Evolutionary conservation across 805 yeast genomes (phyloP).

Genomic region (Hanseniaspora mollemarum): DNA sequence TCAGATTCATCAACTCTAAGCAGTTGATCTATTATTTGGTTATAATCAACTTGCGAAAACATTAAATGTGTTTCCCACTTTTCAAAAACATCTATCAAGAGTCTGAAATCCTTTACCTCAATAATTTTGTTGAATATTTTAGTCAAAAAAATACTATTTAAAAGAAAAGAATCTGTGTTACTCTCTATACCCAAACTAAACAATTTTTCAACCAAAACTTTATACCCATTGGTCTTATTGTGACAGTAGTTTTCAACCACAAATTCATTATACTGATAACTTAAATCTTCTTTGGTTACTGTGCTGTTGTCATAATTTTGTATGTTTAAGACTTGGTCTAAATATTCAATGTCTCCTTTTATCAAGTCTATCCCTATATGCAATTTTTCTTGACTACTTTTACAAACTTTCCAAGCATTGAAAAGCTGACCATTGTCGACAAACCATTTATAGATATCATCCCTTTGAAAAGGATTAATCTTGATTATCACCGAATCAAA

Average conservation of each 20-base stretch:
- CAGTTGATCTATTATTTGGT: neutral
- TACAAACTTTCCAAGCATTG: slow-evolving; percentile 6
- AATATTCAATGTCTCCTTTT: neutral
- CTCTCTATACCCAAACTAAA: neutral
- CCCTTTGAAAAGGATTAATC: neutral
- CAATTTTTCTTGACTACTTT: neutral
- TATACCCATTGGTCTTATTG: neutral
- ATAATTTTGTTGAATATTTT: neutral
- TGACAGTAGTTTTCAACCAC: neutral
- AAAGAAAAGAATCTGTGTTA: neutral
- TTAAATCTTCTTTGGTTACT: neutral
- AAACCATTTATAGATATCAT: slow-evolving; percentile 7
- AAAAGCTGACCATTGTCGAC: neutral
- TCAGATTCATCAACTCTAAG: neutral
- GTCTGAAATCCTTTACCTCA: neutral
- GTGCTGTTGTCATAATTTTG: neutral
- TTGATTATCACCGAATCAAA: neutral
- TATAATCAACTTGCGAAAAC: neutral
- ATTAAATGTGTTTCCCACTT: neutral
- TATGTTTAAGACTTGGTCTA: neutral
- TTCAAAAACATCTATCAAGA: neutral
- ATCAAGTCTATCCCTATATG: neutral
- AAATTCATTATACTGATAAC: neutral
- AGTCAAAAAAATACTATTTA: neutral
- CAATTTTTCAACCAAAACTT: neutral